Conservation (phyloP, 371 early-diverging fungal genomes). For the Mucor irregularis region DNA sequence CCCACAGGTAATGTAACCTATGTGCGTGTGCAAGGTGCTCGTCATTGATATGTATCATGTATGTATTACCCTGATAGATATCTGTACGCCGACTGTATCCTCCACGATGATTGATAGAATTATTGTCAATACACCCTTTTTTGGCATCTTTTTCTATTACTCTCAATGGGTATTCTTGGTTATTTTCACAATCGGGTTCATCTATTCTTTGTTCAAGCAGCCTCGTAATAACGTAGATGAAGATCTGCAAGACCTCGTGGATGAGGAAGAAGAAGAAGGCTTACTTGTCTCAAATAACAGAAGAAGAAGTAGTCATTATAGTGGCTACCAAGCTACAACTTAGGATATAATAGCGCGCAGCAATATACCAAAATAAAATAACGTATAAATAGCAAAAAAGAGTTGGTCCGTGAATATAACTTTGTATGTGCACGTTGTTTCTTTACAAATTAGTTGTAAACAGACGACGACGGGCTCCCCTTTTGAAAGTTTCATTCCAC, state of each 20-base stretch:
- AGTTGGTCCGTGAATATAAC: conserved; percentile 5
- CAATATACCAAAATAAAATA: too few relatives aligned
- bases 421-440: conserved; percentile 11
- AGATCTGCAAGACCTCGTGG: conserved; percentile 25
- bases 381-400: too few relatives aligned
- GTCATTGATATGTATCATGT: not conserved
- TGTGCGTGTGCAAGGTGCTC: not conserved
- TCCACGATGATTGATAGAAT: conserved; percentile 55
- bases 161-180: conserved; percentile 57
- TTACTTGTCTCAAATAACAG: conserved; percentile 15
- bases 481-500: not conserved
- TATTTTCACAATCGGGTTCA: conserved; percentile 41
- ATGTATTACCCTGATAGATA: conserved; percentile 18
- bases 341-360: too few relatives aligned
- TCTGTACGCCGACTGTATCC: conserved; percentile 62
- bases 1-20: conserved; percentile 36
- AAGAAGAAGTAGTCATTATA: conserved; percentile 8
- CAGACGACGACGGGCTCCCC: too few relatives aligned
- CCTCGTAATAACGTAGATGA: conserved; percentile 27
- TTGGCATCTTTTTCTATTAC: conserved; percentile 59
- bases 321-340: conserved; percentile 4
- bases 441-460: conserved; percentile 4
- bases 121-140: conserved; percentile 51
- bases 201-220: conserved; percentile 18
- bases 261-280: conserved; percentile 29